phyloP scores from a whole-genome alignment of 169 alveolate genomes.

The Toxoplasma gondii region DNA sequence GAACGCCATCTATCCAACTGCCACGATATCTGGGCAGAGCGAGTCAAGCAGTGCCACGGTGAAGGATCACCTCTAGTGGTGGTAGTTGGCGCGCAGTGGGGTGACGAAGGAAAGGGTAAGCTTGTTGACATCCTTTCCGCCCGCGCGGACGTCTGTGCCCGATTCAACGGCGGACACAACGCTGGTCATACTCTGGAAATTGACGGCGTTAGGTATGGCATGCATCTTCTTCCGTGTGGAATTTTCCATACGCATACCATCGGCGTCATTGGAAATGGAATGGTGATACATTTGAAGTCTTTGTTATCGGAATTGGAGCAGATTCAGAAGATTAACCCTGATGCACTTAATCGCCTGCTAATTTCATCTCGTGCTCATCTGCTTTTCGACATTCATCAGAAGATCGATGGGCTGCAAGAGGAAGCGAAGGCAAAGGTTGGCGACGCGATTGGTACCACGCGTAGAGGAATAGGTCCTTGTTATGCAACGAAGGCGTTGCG shows the following conservation, averaged over 20 bases:
- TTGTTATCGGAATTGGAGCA: background rate
- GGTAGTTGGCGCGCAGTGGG: slow-evolving; percentile 95
- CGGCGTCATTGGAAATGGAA: slow-evolving; percentile 93
- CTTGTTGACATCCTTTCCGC: slow-evolving; percentile 91
- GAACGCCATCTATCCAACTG: background rate
- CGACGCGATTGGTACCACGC: slow-evolving; percentile 92
- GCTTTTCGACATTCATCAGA: slow-evolving; percentile 85
- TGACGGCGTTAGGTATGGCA: slow-evolving; percentile 85
- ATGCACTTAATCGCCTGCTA: slow-evolving; percentile 70
- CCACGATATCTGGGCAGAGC: background rate
- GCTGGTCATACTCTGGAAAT: slow-evolving; percentile 61
- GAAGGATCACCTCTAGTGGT: background rate
- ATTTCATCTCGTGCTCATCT: slow-evolving; percentile 92
- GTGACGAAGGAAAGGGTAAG: slow-evolving; percentile 98
- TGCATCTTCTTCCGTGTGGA: slow-evolving; percentile 96
- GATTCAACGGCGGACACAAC: slow-evolving; percentile 88
- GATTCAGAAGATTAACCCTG: background rate
- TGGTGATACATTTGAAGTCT: slow-evolving; percentile 76
- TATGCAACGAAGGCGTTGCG: slow-evolving; percentile 91
- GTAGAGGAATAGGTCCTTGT: slow-evolving; percentile 96
- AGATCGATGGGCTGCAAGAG: slow-evolving; percentile 1
- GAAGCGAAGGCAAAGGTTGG: slow-evolving; percentile 70
- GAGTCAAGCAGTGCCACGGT: background rate
- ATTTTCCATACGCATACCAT: slow-evolving; percentile 78
- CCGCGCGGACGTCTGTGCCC: slow-evolving; percentile 87